Conservation (phyloP, 257 asterid genomes). For the Ehretia macrophylla region DNA sequence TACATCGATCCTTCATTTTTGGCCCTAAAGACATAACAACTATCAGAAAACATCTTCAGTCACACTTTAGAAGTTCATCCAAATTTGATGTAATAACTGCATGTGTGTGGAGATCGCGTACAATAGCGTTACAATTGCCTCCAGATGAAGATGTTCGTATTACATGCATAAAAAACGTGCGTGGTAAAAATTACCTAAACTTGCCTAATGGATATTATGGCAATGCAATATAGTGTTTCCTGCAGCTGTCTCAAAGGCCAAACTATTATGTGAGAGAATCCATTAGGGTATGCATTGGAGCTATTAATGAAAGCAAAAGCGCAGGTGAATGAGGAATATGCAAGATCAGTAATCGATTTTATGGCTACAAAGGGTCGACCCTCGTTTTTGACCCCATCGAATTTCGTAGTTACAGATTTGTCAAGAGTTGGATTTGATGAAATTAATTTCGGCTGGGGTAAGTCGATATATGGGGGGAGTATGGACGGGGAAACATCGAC, state of each 20-base stretch:
- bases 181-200: background rate
- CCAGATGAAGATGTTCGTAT: background rate
- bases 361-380: background rate
- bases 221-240: background rate
- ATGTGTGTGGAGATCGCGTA: slow-evolving; percentile 3
- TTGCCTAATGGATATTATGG: slow-evolving; percentile 7
- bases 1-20: slow-evolving; percentile 1
- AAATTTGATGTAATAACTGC: background rate
- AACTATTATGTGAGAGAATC: background rate
- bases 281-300: slow-evolving; percentile 2
- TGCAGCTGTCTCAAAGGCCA: background rate
- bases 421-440: slow-evolving; percentile 1
- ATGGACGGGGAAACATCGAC: slow-evolving; percentile 1
- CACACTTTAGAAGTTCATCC: no score
- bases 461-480: slow-evolving; percentile 8
- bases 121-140: background rate
- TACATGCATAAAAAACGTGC: background rate
- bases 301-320: background rate
- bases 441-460: slow-evolving; percentile 16
- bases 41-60: background rate
- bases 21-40: slow-evolving; percentile 3
- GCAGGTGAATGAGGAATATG: background rate
- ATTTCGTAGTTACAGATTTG: slow-evolving; percentile 1
- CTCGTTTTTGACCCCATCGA: background rate
- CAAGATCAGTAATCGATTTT: slow-evolving; percentile 1